phyloP scores from a whole-genome alignment of 345 rosid species.

The Populus nigra region DNA sequence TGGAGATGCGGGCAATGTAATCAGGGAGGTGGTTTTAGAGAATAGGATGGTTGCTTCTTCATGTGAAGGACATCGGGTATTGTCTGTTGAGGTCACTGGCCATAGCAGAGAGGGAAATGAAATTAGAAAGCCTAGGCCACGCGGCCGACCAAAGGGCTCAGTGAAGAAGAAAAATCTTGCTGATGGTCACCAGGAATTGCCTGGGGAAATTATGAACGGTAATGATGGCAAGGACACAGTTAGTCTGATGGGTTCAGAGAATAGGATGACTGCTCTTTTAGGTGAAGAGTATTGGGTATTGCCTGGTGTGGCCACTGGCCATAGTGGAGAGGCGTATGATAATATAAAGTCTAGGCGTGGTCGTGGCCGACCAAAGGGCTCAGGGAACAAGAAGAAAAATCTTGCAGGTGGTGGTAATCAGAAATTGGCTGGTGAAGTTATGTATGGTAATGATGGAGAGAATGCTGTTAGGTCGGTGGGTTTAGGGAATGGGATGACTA shows the following conservation, averaged over 20 bases:
- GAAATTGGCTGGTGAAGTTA: not conserved
- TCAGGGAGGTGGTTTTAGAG: not conserved
- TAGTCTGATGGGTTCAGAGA: not conserved
- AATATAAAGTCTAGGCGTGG: not conserved
- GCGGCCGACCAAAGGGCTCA: constrained; percentile 17
- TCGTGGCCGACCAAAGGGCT: constrained; percentile 11
- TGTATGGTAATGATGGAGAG: constrained; percentile 4
- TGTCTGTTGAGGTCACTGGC: not conserved
- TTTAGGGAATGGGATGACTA: not conserved
- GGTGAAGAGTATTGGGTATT: not conserved
- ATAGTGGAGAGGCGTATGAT: not conserved
- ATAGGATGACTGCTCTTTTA: not conserved
- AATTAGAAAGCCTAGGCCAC: not conserved
- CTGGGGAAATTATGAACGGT: not conserved
- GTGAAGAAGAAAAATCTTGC: constrained; percentile 8
- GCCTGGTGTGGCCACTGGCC: not conserved
- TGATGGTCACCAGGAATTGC: constrained; percentile 8
- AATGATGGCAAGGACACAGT: not conserved
- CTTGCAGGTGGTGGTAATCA: not conserved
- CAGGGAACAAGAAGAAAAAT: not conserved
- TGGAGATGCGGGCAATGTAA: not conserved
- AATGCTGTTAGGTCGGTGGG: not conserved
- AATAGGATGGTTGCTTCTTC: not conserved
- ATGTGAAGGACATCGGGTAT: not conserved
- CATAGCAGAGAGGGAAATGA: not conserved